A percentile compares a stretch with the other conserved stretches of the same genome.
Conservation (phyloP, 2,329 filamentous ascomycete genomes). For the Fusarium nematophilum region DNA sequence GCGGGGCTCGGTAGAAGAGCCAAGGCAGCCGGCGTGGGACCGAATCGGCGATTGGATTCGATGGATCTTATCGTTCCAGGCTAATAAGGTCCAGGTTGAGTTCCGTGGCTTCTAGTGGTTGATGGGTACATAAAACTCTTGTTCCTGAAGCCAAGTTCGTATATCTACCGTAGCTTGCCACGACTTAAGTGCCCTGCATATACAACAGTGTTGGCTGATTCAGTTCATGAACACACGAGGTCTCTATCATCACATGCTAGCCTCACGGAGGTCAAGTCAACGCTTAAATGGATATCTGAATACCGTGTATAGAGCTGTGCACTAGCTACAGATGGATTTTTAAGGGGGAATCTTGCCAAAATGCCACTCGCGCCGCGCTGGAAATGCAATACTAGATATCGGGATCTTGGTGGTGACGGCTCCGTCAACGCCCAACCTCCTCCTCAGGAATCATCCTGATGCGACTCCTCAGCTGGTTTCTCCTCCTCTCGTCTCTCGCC, state of each 20-base stretch:
- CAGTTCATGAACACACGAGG: no score
- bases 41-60: slow-evolving; percentile 10
- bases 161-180: no score
- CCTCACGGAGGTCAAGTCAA: no score
- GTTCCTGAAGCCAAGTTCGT: no score
- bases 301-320: neutral
- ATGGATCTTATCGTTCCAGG: no score
- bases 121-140: no score
- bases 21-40: slow-evolving; percentile 4
- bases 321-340: neutral
- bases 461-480: slow-evolving; percentile 50
- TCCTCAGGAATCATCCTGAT: slow-evolving; percentile 51
- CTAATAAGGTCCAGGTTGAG: no score
- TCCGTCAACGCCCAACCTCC: slow-evolving; percentile 20
- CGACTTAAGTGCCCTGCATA: no score
- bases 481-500: slow-evolving; percentile 47
- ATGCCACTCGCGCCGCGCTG: slow-evolving; percentile 28
- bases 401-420: neutral
- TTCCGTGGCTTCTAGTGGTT: no score
- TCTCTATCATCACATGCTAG: no score
- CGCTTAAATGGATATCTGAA: no score
- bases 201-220: no score
- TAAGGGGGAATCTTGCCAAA: slow-evolving; percentile 28
- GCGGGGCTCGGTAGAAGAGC: slow-evolving; percentile 24
- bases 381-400: slow-evolving; percentile 25